A percentile compares a stretch with the other conserved stretches of the same genome.
Conservation (phyloP, 208 protist species). For the Acanthamoeba lugdunensis region DNA sequence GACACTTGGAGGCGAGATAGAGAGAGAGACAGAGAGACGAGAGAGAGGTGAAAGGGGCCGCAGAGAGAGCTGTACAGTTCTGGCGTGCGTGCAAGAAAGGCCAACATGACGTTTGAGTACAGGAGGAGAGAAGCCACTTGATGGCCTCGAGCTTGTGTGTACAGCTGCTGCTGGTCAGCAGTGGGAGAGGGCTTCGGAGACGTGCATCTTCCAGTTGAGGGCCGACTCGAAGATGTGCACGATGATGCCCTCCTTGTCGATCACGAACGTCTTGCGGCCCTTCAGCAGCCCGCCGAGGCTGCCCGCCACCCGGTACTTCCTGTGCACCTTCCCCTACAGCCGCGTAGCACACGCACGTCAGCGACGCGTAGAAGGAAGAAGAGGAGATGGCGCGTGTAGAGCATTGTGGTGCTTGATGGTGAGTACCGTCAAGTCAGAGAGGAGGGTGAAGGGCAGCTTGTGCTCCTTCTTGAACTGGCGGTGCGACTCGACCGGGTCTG, state of each 20-base stretch:
- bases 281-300: constrained; percentile 39
- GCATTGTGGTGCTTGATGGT: too few species aligned
- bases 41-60: neutral
- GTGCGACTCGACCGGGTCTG: constrained; percentile 56
- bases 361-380: neutral
- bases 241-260: constrained; percentile 5
- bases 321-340: constrained; percentile 13
- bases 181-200: constrained; percentile 54
- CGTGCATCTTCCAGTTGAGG: constrained; percentile 59
- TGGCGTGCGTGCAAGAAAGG: neutral
- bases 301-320: neutral
- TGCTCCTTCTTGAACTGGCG: constrained; percentile 1
- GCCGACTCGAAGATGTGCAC: constrained; percentile 31
- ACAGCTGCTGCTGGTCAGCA: neutral
- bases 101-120: neutral
- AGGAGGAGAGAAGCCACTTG: neutral
- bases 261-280: constrained; percentile 52
- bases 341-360: neutral
- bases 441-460: constrained; percentile 4
- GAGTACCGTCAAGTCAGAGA: neutral
- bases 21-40: neutral
- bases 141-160: neutral
- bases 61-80: neutral
- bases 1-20: neutral
- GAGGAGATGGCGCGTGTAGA: too few species aligned